Evolutionary conservation across 441 rosid genomes (phyloP).

Genomic region (Gossypium schwendimanii): DNA sequence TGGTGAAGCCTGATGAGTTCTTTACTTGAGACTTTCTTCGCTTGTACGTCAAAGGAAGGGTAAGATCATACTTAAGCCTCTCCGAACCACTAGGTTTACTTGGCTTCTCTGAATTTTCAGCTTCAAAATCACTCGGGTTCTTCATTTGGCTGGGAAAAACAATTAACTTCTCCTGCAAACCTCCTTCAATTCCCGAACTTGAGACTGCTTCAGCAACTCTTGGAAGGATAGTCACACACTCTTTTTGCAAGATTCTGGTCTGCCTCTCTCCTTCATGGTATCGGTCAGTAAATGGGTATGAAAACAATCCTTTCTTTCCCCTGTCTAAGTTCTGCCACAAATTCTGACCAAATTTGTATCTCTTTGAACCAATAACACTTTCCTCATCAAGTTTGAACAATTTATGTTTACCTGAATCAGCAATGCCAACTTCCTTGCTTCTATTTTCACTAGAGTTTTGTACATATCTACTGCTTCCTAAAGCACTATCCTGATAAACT

Average conservation of each 20-base stretch:
- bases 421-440: slow-evolving; percentile 20
- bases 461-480: slow-evolving; percentile 17
- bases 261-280: slow-evolving; percentile 22
- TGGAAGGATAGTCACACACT: slow-evolving; percentile 18
- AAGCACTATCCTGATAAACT: slow-evolving; percentile 31
- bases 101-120: slow-evolving; percentile 19
- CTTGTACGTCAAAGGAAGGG: slow-evolving; percentile 49
- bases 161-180: slow-evolving; percentile 22
- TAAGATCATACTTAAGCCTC: slow-evolving; percentile 24
- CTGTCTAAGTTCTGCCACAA: slow-evolving; percentile 25
- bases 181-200: slow-evolving; percentile 14
- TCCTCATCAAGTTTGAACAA: slow-evolving; percentile 20
- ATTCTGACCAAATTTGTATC: slow-evolving; percentile 21
- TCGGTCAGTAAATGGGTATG: slow-evolving; percentile 24
- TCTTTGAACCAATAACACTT: slow-evolving; percentile 24
- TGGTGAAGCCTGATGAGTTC: slow-evolving; percentile 23
- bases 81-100: slow-evolving; percentile 24
- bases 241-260: slow-evolving; percentile 20
- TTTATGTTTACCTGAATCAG: slow-evolving; percentile 22
- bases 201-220: slow-evolving; percentile 21
- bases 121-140: slow-evolving; percentile 19
- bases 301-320: slow-evolving; percentile 23
- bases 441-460: slow-evolving; percentile 24
- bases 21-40: slow-evolving; percentile 45
- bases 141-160: slow-evolving; percentile 23